Evolutionary conservation across 176 grass and related monocot genomes (phyloP), one percentile per base, ranked within the genome.

Genomic region (Metroxylon sagu): DNA sequence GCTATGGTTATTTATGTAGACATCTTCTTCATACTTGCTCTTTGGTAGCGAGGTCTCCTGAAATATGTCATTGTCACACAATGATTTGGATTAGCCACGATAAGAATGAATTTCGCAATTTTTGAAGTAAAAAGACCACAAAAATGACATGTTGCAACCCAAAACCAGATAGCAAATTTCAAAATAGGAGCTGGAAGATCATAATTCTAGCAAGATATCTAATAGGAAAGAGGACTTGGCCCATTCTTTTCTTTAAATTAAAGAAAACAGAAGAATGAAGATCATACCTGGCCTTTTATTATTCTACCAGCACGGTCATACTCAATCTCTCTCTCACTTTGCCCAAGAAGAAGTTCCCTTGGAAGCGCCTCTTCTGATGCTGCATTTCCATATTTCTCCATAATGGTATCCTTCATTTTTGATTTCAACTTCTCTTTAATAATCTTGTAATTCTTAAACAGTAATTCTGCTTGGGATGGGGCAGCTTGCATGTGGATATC

Each of bases 401-500:
- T 82, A 61, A 97, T 82, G 56, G 85, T 91, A 67, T 97, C 92
- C 65, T 97, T 91, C 14, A 65, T 82, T 62, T 88, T 84, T 48
- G 69, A 82, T 63, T 91, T 88, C 75, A 90, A 26, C 65, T 88
- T 88, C 26, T 91, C 92, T 63, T 91, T 97, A 23, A 88, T 91
- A 43, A 97, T 4, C 54, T 88, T 74, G 68, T 82, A 91, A 52
- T 83, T 90, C 72, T 76, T 90, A 39, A 78, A 89, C 27, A 97
- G 75, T 49, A 90, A 66, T 79, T 97, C 87, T 69, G 92, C 92
- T 65, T 97, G 92, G 74, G 92, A 90, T 59, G 92, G 92, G 23
- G 92, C 81, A 29, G 87, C 86, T 80, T 96, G 87, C 92, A 97
- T 90, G 64, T 97, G 87, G 54, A 90, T 85, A 82, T 97, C 87